phyloP scores from a whole-genome alignment of 2,329 filamentous ascomycete species.

The Paraconiothyrium sp. region DNA sequence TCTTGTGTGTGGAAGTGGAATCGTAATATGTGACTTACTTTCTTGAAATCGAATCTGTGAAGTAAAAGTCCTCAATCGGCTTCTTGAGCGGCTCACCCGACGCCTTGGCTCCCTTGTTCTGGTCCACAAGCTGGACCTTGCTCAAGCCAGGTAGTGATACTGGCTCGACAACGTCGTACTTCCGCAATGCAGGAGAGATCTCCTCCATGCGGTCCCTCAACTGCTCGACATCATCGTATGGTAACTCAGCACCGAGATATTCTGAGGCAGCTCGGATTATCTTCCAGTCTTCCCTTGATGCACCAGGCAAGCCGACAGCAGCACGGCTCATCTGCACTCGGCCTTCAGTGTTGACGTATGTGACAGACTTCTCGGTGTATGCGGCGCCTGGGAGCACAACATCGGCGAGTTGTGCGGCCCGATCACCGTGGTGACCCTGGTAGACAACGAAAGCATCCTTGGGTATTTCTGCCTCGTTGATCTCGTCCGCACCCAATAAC shows the following conservation, averaged over 20 bases:
- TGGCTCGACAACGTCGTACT: constrained; percentile 91
- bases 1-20: neutral
- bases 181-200: constrained; percentile 87
- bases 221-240: constrained; percentile 90
- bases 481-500: constrained; percentile 95
- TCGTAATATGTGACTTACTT: constrained; percentile 68
- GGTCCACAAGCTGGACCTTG: constrained; percentile 94
- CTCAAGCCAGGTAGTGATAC: constrained; percentile 76
- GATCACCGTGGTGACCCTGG: constrained; percentile 97
- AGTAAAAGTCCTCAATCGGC: constrained; percentile 95
- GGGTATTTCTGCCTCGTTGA: constrained; percentile 84
- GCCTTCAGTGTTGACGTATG: constrained; percentile 97
- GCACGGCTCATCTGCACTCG: constrained; percentile 93
- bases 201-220: constrained; percentile 94
- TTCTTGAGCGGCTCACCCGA: constrained; percentile 80
- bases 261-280: constrained; percentile 93
- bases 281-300: constrained; percentile 97
- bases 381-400: constrained; percentile 92
- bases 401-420: constrained; percentile 90
- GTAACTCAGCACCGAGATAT: constrained; percentile 85
- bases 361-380: constrained; percentile 96
- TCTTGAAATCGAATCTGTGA: constrained; percentile 95
- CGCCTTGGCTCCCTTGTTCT: constrained; percentile 88
- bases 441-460: constrained; percentile 97
- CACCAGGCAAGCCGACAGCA: constrained; percentile 87